Base-by-base conservation (phyloP, 2,329 filamentous ascomycete genomes). In the Penicillium thymicola region DNA sequence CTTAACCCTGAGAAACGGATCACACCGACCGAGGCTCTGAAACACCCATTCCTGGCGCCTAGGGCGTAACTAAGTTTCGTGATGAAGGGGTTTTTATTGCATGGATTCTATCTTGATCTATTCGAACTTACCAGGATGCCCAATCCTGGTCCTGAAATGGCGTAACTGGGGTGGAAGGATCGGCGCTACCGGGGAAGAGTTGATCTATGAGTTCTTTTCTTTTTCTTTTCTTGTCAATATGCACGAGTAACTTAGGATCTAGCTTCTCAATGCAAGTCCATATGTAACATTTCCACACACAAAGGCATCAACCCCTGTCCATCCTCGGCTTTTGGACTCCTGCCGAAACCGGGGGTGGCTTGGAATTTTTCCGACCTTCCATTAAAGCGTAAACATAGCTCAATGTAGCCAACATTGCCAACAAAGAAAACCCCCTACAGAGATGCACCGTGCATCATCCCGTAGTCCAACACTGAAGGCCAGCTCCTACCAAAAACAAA, bases 1-100 rank as follows among this genome's bases (percentile, higher is more conserved):
- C 82, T 97, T 62, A 96, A 97, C 70, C 91, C 93, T 0, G 92
- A 96, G 72, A 96, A 95, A 80, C 85, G 94, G 60, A 89, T 94
- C 67, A 93, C 89, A 45, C 90, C 94, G 0, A 80, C 83, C 14
- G 92, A 97, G 68, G 94, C 94, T 47, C 78, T 97, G 66, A 88
- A 86, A 69, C 93, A 97, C 78, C 89, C 89, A 1, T 97, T 97
- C 75, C 91, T 97, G 66, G 78, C 76, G 27, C 77, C 81, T 70
- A 68, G 71, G 54, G 57, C 54, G 38, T 66, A 59, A 43, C 41
- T 13, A 14, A 11, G 45, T 27, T 23, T 7, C 51, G 7, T 32
- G 34, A 36, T 13, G 7, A 43, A 25, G 2, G 25, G 28, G n/a
- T 0, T 28, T 21, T 11, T 44, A 44, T 25, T 40, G 23, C 27